These are phyloP conservation scores for Sistotremastrum suecicum DNA, from an alignment of 768 basidiomycete species.

Conservation along the genomic window DNA sequence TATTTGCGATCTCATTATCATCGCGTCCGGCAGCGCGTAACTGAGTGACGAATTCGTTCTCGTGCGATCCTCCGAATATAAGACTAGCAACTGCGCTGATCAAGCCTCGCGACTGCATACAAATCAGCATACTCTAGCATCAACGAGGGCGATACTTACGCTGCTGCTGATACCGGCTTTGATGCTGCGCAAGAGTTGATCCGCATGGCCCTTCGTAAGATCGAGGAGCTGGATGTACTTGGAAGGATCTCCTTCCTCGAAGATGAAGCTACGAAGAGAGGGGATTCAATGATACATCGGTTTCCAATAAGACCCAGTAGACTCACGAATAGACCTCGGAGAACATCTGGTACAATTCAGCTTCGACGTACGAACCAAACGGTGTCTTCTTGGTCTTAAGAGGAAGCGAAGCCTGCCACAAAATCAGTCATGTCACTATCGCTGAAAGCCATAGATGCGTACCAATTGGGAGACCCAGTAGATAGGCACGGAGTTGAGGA, in stretches of 20 bases:
- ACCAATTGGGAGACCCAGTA: constrained; percentile 52
- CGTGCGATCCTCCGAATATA: constrained; percentile 13
- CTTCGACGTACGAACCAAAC: constrained; percentile 47
- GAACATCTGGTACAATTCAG: constrained; percentile 48
- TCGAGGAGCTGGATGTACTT: constrained; percentile 41
- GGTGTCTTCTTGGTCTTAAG: constrained; percentile 42
- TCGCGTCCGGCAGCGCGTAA: constrained; percentile 42
- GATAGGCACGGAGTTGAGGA: constrained; percentile 47
- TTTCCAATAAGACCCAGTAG: neutral
- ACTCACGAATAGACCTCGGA: constrained; percentile 59
- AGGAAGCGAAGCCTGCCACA: constrained; percentile 50
- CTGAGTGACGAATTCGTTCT: constrained; percentile 39
- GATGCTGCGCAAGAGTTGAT: constrained; percentile 42
- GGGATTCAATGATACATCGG: neutral
- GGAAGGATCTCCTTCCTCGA: constrained; percentile 53
- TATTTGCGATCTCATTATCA: constrained; percentile 50
- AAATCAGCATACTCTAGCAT: neutral
- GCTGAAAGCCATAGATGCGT: constrained; percentile 12
- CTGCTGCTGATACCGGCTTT: constrained; percentile 16
- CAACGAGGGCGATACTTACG: neutral
- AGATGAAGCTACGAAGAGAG: constrained; percentile 42
- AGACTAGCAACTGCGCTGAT: neutral
- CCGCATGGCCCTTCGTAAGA: constrained; percentile 37
- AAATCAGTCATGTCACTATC: neutral
- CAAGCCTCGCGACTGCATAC: neutral